Base-by-base conservation (phyloP, 257 asterid genomes). In the Capsicum chinense region DNA sequence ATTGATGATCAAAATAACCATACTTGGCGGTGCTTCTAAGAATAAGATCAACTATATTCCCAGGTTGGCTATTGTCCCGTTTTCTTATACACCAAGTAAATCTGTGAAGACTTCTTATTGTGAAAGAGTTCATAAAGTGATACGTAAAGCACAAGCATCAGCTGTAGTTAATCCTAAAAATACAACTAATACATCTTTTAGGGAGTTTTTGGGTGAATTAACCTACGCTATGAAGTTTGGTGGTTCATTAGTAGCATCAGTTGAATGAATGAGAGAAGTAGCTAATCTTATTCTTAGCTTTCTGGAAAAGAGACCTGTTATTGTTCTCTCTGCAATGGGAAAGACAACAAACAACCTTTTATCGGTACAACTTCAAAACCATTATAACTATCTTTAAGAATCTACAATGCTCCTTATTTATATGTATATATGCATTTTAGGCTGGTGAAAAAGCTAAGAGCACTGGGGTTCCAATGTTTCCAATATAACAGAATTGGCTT, bases 281-380 rank as follows among this genome's bases (percentile, higher is more conserved):
- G 95, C 97, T 78, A 83, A 90, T 13, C 94, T 94, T 57, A 92
- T 94, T 83, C 88, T 88, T 87, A 86, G 92, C 81, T 94, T 94
- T 83, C 97, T 95, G 0, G 94, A 94, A 58, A 97, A 94, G 88
- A 93, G 88, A 64, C 97, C 98, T 9, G 83, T 94, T 68, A 85
- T 94, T 84, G 97, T 93, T 80, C 97, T 94, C 83, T 94, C 97
- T 87, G 98, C 97, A 69, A 93, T 94, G 95, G 97, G 97, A 69
- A 94, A 93, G 86, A 91, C 94, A 16, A 93, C 98, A 82, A 93
- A 91, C 88, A 91, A 93, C 33, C 95, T 94, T 81, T 83, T 94
- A 33, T 84, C 42, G 83, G 96, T 92, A 88, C n/a, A 62, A 42
- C 13, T 48, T 35, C 52, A 1, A 7, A 12, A 26, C 5, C 16